These are phyloP conservation scores for Monilinia vaccinii-corymbosi DNA, from an alignment of 2,329 filamentous ascomycete genomes.

Conservation along the genomic window DNA sequence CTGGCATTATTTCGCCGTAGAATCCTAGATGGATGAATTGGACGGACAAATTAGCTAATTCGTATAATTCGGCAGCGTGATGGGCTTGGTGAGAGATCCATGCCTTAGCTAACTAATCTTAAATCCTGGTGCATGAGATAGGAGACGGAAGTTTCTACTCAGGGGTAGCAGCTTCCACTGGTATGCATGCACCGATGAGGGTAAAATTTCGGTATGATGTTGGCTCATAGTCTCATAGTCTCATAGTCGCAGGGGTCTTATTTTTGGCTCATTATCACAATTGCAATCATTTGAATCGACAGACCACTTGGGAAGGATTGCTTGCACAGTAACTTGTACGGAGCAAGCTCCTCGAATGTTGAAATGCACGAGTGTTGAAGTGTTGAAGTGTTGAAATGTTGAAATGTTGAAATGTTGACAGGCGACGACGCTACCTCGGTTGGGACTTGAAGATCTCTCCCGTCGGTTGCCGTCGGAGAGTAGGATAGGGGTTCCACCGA, in stretches of 20 bases:
- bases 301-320: too few relatives aligned
- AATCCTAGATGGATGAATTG: background rate
- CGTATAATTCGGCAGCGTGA: background rate
- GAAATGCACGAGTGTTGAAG: too few relatives aligned
- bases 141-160: background rate
- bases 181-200: background rate
- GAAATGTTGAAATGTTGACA: too few relatives aligned
- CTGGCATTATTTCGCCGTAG: background rate
- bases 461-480: too few relatives aligned
- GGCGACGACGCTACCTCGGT: too few relatives aligned
- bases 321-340: too few relatives aligned
- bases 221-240: too few relatives aligned
- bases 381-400: too few relatives aligned
- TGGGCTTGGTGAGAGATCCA: background rate
- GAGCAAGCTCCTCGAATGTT: background rate
- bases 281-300: background rate
- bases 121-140: constrained; percentile 1
- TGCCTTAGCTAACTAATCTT: constrained; percentile 1
- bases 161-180: background rate
- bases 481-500: background rate
- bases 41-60: constrained; percentile 1
- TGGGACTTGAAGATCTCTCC: too few relatives aligned
- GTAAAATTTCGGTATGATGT: background rate
- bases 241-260: background rate
- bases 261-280: background rate